Conservation (phyloP, 352 stramenopile genomes). For the Globisporangium solare region DNA sequence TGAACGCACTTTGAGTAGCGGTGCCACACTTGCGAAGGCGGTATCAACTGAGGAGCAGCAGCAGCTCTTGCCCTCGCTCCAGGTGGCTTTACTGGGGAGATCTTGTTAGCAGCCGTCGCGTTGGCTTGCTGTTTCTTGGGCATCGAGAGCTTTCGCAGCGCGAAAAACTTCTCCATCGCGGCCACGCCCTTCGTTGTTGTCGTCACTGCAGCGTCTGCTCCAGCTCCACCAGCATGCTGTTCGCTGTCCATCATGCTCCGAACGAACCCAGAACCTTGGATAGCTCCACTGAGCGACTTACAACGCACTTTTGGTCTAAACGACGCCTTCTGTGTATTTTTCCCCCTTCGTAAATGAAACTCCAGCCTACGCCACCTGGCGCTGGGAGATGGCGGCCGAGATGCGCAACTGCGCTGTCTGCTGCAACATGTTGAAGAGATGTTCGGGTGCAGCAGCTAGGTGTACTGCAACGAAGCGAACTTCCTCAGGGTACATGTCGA, state of each 20-base stretch:
- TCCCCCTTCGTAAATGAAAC: neutral
- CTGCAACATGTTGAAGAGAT: conserved; percentile 54
- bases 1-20: conserved; percentile 36
- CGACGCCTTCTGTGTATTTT: no score
- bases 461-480: conserved; percentile 25
- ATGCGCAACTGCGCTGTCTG: conserved; percentile 48
- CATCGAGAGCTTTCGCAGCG: conserved; percentile 6
- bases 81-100: neutral
- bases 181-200: neutral
- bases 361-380: neutral
- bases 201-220: no score
- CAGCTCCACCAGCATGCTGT: neutral
- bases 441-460: conserved; percentile 22
- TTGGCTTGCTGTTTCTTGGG: conserved; percentile 2
- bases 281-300: no score
- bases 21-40: conserved; percentile 20
- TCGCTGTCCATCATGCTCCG: neutral
- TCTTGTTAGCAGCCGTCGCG: neutral
- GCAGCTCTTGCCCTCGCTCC: neutral
- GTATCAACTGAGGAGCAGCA: no score
- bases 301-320: no score
- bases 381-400: conserved; percentile 22
- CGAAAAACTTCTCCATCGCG: conserved; percentile 7
- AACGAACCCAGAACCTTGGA: no score
- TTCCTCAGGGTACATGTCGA: conserved; percentile 48